Evolutionary conservation across 2,329 filamentous ascomycete genomes (phyloP), one percentile per base, ranked within the genome.

Genomic region (Cladosporium sphaerospermum): DNA sequence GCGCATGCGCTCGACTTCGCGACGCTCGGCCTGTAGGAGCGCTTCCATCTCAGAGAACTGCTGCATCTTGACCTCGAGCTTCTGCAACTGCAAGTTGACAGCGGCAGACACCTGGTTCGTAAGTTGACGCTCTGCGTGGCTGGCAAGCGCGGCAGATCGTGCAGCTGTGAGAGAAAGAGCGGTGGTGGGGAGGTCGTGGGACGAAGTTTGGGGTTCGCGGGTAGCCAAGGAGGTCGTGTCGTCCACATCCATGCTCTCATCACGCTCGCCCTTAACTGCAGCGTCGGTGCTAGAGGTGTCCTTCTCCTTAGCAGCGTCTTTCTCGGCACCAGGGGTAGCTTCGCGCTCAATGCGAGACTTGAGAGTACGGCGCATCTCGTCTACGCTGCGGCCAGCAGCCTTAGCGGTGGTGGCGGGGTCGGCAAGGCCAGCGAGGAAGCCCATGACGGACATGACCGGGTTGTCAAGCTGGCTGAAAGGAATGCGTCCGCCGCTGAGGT

Each of bases 31-130:
- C 63, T 95, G 88, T 47, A 99, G 78, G 42, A 96, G 85, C 14
- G 88, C 81, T 72, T 99, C 93, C 80, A 99, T 91, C 70, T 99
- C 93, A 63, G 88, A 86, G 72, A 99, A 99, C 69, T 97, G 95
- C 65, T 89, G 85, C 55, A 99, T 79, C 73, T 99, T 99, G 63
- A 97, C 77, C 72, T 97, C 90, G 57, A 97, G 84, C 73, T 99
- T 99, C 67, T 96, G 86, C 33, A 97, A 77, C n/a, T 89, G 92
- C 10, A 95, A 79, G 67, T 99, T 99, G 49, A 96, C 89, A 0
- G 90, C 89, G 5, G 90, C 87, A 2, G 90, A 92, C 9, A 99
- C 89, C 44, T 97, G 82, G 13, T 90, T 87, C 16, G 91, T 95
- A 82, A 97, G 93, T 71, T 96, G 90, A 54, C 95, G 88, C 71